Evolutionary conservation across 2,329 filamentous ascomycete genomes (phyloP), one percentile per base, ranked within the genome.

Genomic region (Phaeoacremonium minimum): DNA sequence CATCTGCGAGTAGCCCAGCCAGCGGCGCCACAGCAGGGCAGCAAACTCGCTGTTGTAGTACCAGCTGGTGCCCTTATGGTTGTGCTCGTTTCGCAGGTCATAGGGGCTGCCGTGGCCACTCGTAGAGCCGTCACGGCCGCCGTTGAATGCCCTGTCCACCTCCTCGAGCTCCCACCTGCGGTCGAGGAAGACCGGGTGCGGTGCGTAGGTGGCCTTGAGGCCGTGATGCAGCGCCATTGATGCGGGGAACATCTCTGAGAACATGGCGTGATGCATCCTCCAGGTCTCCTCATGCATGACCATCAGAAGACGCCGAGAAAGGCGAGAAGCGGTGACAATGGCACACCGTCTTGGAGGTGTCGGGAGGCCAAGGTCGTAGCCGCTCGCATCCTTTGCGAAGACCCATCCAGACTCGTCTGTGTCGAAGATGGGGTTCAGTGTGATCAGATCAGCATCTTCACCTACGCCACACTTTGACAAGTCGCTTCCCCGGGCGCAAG

Each of bases 41-140:
- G 85, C 80, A 52, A 93, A 94, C 33, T 81, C 75, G 15, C 81
- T 81, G 49, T 88, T 85, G 60, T 88, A 94, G 60, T 91, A 94
- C 85, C 86, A 95, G 30, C 75, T 88, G 30, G 82, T 83, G 12
- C 87, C 86, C 49, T 78, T 77, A 65, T 91, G 88, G 58, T 90
- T 90, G 57, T 88, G 85, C 61, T 94, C 87, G 36, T 87, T 80
- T 46, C 76, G 72, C 15, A 72, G 51, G 38, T 82, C 79, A 47
- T 84, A 88, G 6, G 85, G 73, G 28, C 79, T 83, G 22, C 83
- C 80, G 18, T 69, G 66, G 2, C 83, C 77, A 7, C 80, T 76
- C 0, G 80, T 73, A 2, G 75, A 80, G 43, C 80, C 79, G 47
- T 83, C 77, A n/a, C 74, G 67, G 16, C 84, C 83, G 18, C 77